Evolutionary conservation across 2,329 filamentous ascomycete species (phyloP).

Genomic region (Calonectria montana): DNA sequence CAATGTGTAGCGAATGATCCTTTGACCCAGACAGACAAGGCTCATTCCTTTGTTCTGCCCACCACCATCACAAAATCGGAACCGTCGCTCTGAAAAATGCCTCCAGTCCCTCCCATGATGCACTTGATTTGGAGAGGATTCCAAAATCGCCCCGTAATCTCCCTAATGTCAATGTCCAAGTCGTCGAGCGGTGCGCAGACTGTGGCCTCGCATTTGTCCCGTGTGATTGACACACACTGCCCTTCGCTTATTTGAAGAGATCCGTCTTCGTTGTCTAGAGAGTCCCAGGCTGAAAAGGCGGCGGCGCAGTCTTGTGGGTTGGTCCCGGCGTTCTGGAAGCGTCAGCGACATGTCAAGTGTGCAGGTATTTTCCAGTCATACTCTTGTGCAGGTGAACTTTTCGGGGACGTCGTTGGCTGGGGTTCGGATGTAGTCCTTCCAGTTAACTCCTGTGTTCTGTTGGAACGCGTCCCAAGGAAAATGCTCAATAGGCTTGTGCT

Average conservation of each 20-base stretch:
- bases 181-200: constrained; percentile 27
- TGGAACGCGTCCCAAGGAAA: constrained; percentile 29
- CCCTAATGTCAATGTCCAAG: constrained; percentile 9
- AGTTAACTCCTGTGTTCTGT: constrained; percentile 31
- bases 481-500: neutral
- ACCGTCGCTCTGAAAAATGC: constrained; percentile 33
- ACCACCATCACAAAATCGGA: constrained; percentile 34
- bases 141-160: constrained; percentile 37
- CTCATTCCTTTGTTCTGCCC: neutral
- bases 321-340: constrained; percentile 28
- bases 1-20: neutral
- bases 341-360: neutral
- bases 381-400: constrained; percentile 30
- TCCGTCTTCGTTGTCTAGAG: neutral
- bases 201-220: constrained; percentile 25
- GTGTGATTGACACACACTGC: constrained; percentile 25
- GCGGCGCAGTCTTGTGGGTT: constrained; percentile 32
- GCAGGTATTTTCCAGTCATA: neutral
- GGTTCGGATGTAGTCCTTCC: constrained; percentile 13
- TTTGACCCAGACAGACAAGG: no score
- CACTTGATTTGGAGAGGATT: constrained; percentile 36
- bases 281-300: constrained; percentile 31
- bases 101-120: constrained; percentile 34
- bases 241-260: constrained; percentile 22
- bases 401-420: constrained; percentile 16